Base-by-base conservation (phyloP, 331 rosid genomes). In the Acacia concinna region DNA sequence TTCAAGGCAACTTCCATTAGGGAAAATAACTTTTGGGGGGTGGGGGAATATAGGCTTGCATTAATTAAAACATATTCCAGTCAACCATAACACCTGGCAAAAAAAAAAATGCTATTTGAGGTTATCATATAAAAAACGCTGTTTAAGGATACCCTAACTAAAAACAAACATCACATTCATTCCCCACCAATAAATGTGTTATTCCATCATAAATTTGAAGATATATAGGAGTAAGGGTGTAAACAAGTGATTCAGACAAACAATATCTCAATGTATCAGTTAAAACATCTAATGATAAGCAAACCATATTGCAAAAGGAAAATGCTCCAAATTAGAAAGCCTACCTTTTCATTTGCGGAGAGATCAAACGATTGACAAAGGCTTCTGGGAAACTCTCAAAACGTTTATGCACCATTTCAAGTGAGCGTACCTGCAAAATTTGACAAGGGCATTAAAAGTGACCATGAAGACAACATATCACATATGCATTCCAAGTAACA, bases 381-480 rank as follows among this genome's bases (percentile, higher is more conserved):
- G 98, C 99, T 80, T 84, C 86, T 0, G 99, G 98, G 79, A 96
- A 96, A 88, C 96, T 96, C 85, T 93, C 99, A 81, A 96, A 96
- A 79, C 99, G 99, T 76, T 89, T 96, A 66, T 96, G 98, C 80
- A 96, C 93, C 99, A 96, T 96, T 84, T 93, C 98, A 81, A 93
- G 90, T 76, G 98, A 90, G 60, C 99, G 99, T 85, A 96, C 93
- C 99, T 96, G 88, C 60, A 85, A 46, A 76, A n/a, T 35, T 7
- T 70, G 52, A 78, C 62, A 80, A 71, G 75, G 59, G 72, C 52
- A 49, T 80, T 34, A 40, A 81, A 78, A 59, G 38, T 15, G 37
- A 49, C 40, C 73, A 73, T 40, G 40, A 51, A 66, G 46, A 79
- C 46, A 66, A 81, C 25, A 37, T 27, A 13, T 43, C 57, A 21